These are phyloP conservation scores for Exophiala dermatitidis DNA, from an alignment of 2,329 filamentous ascomycete species.

Conservation along the genomic window DNA sequence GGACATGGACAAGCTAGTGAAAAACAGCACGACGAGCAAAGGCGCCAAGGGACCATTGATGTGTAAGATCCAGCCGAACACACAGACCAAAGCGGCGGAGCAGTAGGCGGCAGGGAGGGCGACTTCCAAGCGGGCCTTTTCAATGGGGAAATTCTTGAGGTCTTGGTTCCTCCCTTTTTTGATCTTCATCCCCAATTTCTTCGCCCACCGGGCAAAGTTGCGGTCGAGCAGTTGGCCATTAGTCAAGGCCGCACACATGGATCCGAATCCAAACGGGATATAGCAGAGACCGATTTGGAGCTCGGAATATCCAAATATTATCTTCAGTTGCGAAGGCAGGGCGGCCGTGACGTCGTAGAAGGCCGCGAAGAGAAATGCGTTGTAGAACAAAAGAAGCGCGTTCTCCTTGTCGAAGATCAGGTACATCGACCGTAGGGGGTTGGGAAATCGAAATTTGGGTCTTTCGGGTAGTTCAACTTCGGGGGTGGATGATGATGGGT, in stretches of 20 bases:
- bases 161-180: conserved; percentile 50
- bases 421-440: conserved; percentile 34
- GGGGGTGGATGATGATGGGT: not conserved
- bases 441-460: conserved; percentile 34
- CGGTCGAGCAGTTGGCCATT: conserved; percentile 55
- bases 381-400: conserved; percentile 34
- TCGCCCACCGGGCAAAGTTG: conserved; percentile 65
- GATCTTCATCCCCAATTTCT: conserved; percentile 53
- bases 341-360: conserved; percentile 44
- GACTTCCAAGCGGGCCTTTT: conserved; percentile 33
- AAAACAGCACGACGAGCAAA: conserved; percentile 33
- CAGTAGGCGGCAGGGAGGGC: conserved; percentile 31
- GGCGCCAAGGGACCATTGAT: conserved; percentile 31
- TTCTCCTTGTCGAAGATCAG: conserved; percentile 36
- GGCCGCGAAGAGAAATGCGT: conserved; percentile 40
- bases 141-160: conserved; percentile 47
- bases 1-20: conserved; percentile 35
- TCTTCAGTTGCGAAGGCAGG: conserved; percentile 41
- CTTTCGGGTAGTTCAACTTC: not conserved
- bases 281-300: conserved; percentile 41
- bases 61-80: conserved; percentile 37
- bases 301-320: conserved; percentile 43
- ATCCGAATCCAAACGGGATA: conserved; percentile 29
- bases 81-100: conserved; percentile 27
- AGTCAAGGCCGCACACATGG: conserved; percentile 25